Evolutionary conservation across 352 stramenopile genomes (phyloP), one percentile per base, ranked within the genome.

Genomic region (Phytophthora ohioensis): DNA sequence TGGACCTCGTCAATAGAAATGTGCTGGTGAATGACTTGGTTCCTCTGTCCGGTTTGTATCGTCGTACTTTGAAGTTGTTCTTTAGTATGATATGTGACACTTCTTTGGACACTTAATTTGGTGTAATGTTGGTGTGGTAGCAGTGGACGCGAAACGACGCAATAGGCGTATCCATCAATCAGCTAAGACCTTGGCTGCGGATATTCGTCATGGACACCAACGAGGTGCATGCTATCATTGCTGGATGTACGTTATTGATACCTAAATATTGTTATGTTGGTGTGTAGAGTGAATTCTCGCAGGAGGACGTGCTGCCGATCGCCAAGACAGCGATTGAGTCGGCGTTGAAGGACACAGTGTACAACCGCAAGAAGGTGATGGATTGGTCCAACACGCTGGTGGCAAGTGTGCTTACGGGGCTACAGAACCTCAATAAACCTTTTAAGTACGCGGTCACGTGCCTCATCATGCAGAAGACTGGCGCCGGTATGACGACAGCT

Each of bases 391-490:
- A 95, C 56, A 84, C 87, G 38, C 78, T 95, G 30, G 87, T 95
- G 43, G 87, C 87, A 2, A 72, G 81, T n/a, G 87, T 95, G 38
- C 81, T 95, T 57, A 91, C 82, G 30, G 87, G 85, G 0, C 76
- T 95, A 39, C 87, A 93, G 75, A 93, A 92, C 73, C 82, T 95
- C 75, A 95, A 93, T 77, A 95, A 95, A 52, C 87, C 87, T 3
- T 92, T 95, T 76, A 95, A 95, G 73, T 91, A 92, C 67, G 78
- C 79, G n/a, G 85, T 93, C 42, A 95, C 87, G 34, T 95, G 87
- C 64, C 71, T 95, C 47, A 91, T 95, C 70, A 92, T 95, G 85
- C 87, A 95, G 57, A 95, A 95, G 67, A 95, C 85, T 2, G 87
- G 87, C 31, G 87, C 85, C 0, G 84, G 82, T 10, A 82, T 93